Evolutionary conservation across 2,329 filamentous ascomycete species (phyloP).

Genomic region (Fusarium sp.): DNA sequence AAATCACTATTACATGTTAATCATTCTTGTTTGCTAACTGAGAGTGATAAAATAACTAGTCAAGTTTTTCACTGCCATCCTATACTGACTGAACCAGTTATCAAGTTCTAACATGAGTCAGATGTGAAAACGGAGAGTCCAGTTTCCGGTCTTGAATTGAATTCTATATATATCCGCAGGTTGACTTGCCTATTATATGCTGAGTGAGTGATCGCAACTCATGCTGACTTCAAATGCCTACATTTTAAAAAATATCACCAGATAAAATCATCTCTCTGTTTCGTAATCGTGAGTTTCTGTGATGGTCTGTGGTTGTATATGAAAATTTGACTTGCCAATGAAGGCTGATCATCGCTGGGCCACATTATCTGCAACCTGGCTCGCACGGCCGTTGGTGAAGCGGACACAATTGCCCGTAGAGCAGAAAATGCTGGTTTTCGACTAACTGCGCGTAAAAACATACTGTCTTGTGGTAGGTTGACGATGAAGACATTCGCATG

Average conservation of each 20-base stretch:
- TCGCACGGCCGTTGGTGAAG: slow-evolving; percentile 30
- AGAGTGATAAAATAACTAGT: slow-evolving; percentile 5
- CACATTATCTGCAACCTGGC: slow-evolving; percentile 38
- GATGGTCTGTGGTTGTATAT: slow-evolving; percentile 16
- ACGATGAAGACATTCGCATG: slow-evolving; percentile 13
- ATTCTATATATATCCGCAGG: not conserved
- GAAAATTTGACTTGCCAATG: slow-evolving; percentile 12
- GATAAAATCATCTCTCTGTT: not conserved
- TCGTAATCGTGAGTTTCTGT: slow-evolving; percentile 7
- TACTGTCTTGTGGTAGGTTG: slow-evolving; percentile 16
- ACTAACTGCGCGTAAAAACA: slow-evolving; percentile 22
- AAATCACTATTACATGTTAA: not conserved
- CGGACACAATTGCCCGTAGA: slow-evolving; percentile 31
- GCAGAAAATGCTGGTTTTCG: slow-evolving; percentile 32
- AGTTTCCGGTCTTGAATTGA: slow-evolving; percentile 17
- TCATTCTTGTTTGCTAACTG: slow-evolving; percentile 14
- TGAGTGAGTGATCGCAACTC: not conserved
- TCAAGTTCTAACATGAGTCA: slow-evolving; percentile 35
- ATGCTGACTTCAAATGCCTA: not conserved
- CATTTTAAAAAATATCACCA: slow-evolving; percentile 6
- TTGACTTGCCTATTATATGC: not conserved
- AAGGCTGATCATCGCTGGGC: slow-evolving; percentile 19
- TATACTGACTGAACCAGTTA: slow-evolving; percentile 13
- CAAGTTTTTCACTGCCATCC: slow-evolving; percentile 29
- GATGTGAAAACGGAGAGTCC: slow-evolving; percentile 11